Conservation (phyloP, 2,329 filamentous ascomycete genomes). For the Pseudogymnoascus sp. region DNA sequence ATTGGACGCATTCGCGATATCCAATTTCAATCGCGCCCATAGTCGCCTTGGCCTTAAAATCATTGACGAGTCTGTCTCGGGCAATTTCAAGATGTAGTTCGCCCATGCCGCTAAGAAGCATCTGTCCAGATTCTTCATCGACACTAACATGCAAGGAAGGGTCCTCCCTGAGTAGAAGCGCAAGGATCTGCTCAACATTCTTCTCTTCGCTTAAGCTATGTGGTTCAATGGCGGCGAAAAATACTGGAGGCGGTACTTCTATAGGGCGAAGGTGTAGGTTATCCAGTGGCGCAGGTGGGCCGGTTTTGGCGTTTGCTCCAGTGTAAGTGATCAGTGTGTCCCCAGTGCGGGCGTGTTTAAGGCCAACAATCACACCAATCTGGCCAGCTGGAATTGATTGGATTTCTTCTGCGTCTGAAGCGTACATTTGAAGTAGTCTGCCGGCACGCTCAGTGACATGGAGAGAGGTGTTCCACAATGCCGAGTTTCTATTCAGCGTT, state of each 20-base stretch:
- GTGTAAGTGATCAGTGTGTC: conserved; percentile 79
- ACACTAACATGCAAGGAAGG: conserved; percentile 79
- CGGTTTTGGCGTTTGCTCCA: conserved; percentile 50
- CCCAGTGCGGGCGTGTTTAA: conserved; percentile 87
- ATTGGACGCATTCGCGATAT: conserved; percentile 75
- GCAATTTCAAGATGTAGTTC: conserved; percentile 93
- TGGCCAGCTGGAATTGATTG: conserved; percentile 74
- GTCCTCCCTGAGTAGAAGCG: conserved; percentile 79
- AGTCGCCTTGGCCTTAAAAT: conserved; percentile 75
- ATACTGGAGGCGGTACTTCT: conserved; percentile 84
- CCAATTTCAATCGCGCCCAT: conserved; percentile 93
- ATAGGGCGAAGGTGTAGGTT: conserved; percentile 80
- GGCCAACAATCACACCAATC: conserved; percentile 85
- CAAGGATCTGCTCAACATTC: conserved; percentile 66
- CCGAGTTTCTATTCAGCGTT: conserved; percentile 61
- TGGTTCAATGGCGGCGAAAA: conserved; percentile 89
- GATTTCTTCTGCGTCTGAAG: conserved; percentile 78
- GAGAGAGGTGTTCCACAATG: conserved; percentile 82
- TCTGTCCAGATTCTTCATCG: conserved; percentile 87
- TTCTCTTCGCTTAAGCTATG: conserved; percentile 72
- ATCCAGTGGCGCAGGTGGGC: conserved; percentile 60
- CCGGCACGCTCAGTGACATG: conserved; percentile 71
- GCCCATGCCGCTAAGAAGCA: conserved; percentile 91
- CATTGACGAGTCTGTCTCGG: conserved; percentile 75
- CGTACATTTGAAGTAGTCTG: conserved; percentile 81